Evolutionary conservation across 2,329 filamentous ascomycete genomes (phyloP).

Genomic region (Coccinonectria pachysandricola): DNA sequence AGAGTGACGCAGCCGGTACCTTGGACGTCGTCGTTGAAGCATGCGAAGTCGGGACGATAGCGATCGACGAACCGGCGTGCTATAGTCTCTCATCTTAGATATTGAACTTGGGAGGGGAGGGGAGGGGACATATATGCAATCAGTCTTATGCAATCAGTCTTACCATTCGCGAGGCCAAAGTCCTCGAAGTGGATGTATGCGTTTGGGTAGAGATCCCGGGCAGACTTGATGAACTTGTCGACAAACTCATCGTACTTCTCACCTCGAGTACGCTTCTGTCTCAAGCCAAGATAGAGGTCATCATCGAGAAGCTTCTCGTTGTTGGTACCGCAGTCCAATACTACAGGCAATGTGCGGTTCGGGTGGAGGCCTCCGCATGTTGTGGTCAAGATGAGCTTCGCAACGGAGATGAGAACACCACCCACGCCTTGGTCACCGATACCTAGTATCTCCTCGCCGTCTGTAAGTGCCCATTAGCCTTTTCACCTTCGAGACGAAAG

Average conservation of each 20-base stretch:
- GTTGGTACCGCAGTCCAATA: conserved; percentile 78
- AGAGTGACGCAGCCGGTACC: conserved; percentile 82
- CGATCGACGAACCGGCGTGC: conserved; percentile 65
- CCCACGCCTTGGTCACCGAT: conserved; percentile 86
- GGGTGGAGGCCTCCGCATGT: conserved; percentile 82
- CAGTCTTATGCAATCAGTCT: no score
- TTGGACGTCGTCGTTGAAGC: conserved; percentile 88
- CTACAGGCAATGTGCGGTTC: conserved; percentile 65
- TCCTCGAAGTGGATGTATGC: conserved; percentile 88
- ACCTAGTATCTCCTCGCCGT: conserved; percentile 65
- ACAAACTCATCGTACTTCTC: conserved; percentile 68
- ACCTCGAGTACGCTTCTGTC: conserved; percentile 55
- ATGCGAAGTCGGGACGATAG: conserved; percentile 63
- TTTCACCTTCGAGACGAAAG: neutral
- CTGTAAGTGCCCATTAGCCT: conserved; percentile 15
- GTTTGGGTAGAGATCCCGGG: conserved; percentile 59
- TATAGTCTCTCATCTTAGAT: conserved; percentile 8
- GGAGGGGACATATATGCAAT: no score
- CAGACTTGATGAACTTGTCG: conserved; percentile 59
- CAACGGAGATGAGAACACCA: conserved; percentile 72
- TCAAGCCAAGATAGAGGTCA: conserved; percentile 68
- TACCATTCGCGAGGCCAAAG: conserved; percentile 66
- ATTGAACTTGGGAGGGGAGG: neutral
- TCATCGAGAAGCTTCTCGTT: conserved; percentile 67
- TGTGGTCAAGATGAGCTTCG: conserved; percentile 74